A percentile compares a stretch with the other conserved stretches of the same genome.
Evolutionary conservation across 768 basidiomycete species (phyloP).

Genomic region (Mrakia blollopis): DNA sequence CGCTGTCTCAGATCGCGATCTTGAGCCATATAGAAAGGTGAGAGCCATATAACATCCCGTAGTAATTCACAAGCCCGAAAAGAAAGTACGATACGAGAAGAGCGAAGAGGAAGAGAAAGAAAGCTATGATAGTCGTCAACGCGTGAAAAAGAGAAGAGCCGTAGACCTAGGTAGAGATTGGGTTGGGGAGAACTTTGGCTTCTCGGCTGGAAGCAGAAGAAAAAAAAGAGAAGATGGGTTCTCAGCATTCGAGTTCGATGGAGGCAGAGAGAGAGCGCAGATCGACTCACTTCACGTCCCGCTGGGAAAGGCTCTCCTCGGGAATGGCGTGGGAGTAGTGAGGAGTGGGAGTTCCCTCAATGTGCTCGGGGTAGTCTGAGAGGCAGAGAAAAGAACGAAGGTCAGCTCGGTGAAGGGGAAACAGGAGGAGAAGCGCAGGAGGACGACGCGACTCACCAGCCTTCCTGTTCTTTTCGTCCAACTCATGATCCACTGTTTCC

Average conservation of each 20-base stretch:
- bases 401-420: neutral
- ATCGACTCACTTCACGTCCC: neutral
- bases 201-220: neutral
- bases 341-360: neutral
- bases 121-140: no score
- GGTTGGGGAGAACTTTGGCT: neutral
- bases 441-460: neutral
- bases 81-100: no score
- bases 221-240: neutral
- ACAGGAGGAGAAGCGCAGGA: neutral
- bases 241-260: neutral
- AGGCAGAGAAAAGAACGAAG: neutral
- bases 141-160: no score
- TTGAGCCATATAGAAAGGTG: no score
- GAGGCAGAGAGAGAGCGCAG: neutral
- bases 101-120: no score
- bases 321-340: neutral
- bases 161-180: neutral
- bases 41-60: no score
- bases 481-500: neutral
- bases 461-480: slow-evolving; percentile 9
- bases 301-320: neutral
- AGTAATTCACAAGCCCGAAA: no score
- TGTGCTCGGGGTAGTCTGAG: slow-evolving; percentile 5
- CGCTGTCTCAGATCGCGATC: no score